Evolutionary conservation across 768 basidiomycete species (phyloP).

Genomic region (Sarcodon aspratus): DNA sequence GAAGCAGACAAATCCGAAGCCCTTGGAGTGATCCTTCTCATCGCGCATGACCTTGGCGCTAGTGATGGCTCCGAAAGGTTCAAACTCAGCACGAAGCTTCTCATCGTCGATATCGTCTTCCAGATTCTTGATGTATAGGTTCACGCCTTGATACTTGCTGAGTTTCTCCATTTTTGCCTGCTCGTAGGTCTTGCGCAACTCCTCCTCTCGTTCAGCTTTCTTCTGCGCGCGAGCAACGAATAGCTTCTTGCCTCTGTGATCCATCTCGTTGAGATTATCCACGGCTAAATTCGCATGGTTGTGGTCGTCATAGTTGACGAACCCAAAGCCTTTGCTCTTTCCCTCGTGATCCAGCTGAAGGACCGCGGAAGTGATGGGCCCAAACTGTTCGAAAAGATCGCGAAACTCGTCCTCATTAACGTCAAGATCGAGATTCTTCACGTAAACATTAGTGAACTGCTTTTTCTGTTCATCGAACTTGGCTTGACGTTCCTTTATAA

Average conservation of each 20-base stretch:
- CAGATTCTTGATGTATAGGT: conserved; percentile 99
- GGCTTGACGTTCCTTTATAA: conserved; percentile 79
- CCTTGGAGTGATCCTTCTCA: conserved; percentile 86
- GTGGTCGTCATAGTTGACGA: conserved; percentile 92
- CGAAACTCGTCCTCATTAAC: conserved; percentile 81
- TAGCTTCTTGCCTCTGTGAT: conserved; percentile 78
- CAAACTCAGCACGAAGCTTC: conserved; percentile 91
- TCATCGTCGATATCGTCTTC: conserved; percentile 98
- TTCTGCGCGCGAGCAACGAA: conserved; percentile 97
- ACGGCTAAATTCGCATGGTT: conserved; percentile 89
- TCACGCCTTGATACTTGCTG: conserved; percentile 97
- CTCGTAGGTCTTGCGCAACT: conserved; percentile 88
- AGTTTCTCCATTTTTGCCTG: conserved; percentile 94
- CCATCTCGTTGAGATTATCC: conserved; percentile 78
- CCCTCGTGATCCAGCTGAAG: conserved; percentile 78
- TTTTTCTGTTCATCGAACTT: conserved; percentile 97
- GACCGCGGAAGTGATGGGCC: conserved; percentile 81
- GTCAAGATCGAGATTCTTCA: conserved; percentile 92
- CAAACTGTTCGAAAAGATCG: conserved; percentile 66
- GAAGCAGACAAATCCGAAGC: conserved; percentile 99
- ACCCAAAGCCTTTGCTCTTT: conserved; percentile 95
- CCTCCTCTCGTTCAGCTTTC: conserved; percentile 96
- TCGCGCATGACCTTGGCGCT: conserved; percentile 99
- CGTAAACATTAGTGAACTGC: conserved; percentile 96
- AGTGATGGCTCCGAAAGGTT: conserved; percentile 93